Base-by-base conservation (phyloP, 768 basidiomycete genomes). In the Russula sp. region DNA sequence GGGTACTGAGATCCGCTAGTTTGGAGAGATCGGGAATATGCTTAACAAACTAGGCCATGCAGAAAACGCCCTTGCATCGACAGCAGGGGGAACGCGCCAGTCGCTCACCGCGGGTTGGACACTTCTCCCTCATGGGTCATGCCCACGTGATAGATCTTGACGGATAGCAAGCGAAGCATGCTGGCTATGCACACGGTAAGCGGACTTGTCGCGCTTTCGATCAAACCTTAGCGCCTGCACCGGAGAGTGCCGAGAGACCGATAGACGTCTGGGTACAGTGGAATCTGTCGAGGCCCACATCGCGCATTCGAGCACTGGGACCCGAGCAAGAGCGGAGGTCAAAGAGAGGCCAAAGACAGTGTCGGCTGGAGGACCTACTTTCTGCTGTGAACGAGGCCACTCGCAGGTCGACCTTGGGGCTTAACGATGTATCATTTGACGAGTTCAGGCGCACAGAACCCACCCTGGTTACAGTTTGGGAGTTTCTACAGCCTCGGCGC, bases 101-200 rank as follows among this genome's bases (percentile, higher is more conserved):
- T 35, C 51, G n/a, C 53, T 45, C 59, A 22, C 39, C 4, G 9
- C 51, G n/a, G 50, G 50, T 6, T 52, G 58, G 50, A 45, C 47
- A 52, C 52, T 52, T 60, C 31, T 44, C 51, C 13, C 51, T 60
- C 51, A 22, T 60, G 42, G 42, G 22, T 60, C 51, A 22, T 60
- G 42, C 42, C 34, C 8, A 14, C 37, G 37, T 39, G 34, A 3
- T 31, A n/a, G 34, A 60, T 53, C 39, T 10, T 47, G 45, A 20
- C 8, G 7, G 9, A 9, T 34, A 37, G 18, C 16, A 20, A 31
- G 9, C 3, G 48, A 7, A n/a, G 32, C 20, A 18, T 16, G 10
- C 37, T 35, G 9, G 57, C 62, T 3, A 31, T 2, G 31, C 60
- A n/a, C n/a, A n/a, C n/a, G 3, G 32, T 49, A 16, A 42, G 27